Conservation (phyloP, 2,329 filamentous ascomycete genomes). For the Colletotrichum spaethianum region DNA sequence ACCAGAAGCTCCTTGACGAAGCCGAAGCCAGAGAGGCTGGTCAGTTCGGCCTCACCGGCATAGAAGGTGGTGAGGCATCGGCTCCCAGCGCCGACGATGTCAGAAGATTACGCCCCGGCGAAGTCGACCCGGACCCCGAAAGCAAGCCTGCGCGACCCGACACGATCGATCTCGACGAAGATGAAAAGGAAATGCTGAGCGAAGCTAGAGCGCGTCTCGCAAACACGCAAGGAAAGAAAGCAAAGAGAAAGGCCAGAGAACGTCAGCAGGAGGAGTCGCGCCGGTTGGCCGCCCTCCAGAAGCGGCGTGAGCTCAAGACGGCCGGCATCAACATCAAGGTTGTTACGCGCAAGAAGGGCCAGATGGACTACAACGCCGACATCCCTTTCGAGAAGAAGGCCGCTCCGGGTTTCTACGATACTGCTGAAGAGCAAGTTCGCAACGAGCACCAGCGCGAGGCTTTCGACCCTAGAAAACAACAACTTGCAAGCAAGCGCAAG, state of each 20-base stretch:
- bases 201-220: conserved; percentile 96
- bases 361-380: conserved; percentile 99
- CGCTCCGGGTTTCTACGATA: conserved; percentile 93
- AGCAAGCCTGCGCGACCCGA: conserved; percentile 96
- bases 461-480: conserved; percentile 94
- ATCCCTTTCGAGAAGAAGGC: conserved; percentile 97
- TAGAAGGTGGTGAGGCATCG: conserved; percentile 86
- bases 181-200: conserved; percentile 99
- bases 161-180: conserved; percentile 97
- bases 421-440: conserved; percentile 80
- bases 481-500: conserved; percentile 92
- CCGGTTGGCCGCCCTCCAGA: conserved; percentile 90
- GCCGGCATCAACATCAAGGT: conserved; percentile 99
- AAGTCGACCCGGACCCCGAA: conserved; percentile 97
- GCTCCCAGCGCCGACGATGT: conserved; percentile 96
- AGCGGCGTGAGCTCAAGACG: conserved; percentile 95
- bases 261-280: conserved; percentile 95
- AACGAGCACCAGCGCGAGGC: conserved; percentile 89
- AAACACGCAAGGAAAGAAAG: conserved; percentile 99
- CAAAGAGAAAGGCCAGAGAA: conserved; percentile 96
- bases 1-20: conserved; percentile 96
- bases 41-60: conserved; percentile 85
- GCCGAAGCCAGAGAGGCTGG: conserved; percentile 92
- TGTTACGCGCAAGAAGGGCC: conserved; percentile 88
- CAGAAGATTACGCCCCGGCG: conserved; percentile 87